Conservation (phyloP, 306 rosid species). For the Rosa persica region DNA sequence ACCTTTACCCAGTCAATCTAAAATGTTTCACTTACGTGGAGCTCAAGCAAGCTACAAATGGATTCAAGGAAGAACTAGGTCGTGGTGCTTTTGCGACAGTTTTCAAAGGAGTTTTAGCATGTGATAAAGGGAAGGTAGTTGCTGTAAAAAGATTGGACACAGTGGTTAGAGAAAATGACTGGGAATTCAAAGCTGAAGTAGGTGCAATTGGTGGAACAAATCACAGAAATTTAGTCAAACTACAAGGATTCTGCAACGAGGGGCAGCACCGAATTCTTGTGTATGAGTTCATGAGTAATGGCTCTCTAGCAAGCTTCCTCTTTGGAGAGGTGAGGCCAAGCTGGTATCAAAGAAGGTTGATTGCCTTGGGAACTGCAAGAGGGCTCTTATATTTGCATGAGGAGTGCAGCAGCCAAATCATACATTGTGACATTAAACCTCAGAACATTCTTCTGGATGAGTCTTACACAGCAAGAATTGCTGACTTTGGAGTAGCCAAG, state of each 20-base stretch:
- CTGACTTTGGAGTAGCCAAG: slow-evolving; percentile 42
- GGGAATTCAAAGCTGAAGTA: slow-evolving; percentile 41
- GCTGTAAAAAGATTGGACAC: slow-evolving; percentile 46
- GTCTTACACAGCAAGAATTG: slow-evolving; percentile 13
- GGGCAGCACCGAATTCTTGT: slow-evolving; percentile 29
- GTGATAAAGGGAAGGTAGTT: slow-evolving; percentile 10
- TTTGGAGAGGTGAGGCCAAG: slow-evolving; percentile 15
- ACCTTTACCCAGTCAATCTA: slow-evolving; percentile 9
- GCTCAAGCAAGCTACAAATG: slow-evolving; percentile 18
- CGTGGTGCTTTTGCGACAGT: slow-evolving; percentile 33
- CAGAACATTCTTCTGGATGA: slow-evolving; percentile 35
- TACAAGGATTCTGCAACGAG: slow-evolving; percentile 29
- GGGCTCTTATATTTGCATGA: slow-evolving; percentile 39
- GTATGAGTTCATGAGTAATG: slow-evolving; percentile 33
- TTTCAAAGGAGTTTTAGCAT: slow-evolving; percentile 28
- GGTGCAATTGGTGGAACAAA: slow-evolving; percentile 32
- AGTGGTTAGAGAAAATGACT: slow-evolving; percentile 37
- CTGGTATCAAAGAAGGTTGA: slow-evolving; percentile 20
- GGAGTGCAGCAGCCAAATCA: slow-evolving; percentile 31
- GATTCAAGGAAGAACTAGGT: slow-evolving; percentile 33
- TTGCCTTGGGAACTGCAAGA: slow-evolving; percentile 24
- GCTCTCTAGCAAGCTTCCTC: slow-evolving; percentile 21
- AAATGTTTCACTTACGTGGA: slow-evolving; percentile 22
- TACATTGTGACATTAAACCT: slow-evolving; percentile 45
- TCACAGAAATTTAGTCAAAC: slow-evolving; percentile 28